Evolutionary conservation across 768 basidiomycete genomes (phyloP).

Genomic region (Rhodotorula taiwanensis): DNA sequence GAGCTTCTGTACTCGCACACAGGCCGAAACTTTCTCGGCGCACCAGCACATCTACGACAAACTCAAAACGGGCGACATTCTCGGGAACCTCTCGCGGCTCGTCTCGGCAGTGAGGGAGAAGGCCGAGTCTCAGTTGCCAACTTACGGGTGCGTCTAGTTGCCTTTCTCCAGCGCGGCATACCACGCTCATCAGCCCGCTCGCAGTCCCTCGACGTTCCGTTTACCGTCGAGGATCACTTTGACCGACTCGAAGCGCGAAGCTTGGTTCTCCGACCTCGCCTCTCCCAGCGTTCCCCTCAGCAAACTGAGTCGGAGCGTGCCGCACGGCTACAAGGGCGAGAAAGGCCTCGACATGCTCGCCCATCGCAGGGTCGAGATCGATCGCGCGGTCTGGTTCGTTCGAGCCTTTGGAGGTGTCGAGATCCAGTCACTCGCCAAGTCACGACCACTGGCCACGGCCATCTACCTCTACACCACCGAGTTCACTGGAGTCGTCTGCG

Average conservation of each 20-base stretch:
- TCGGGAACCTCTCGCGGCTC: slow-evolving; percentile 27
- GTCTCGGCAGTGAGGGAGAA: slow-evolving; percentile 31
- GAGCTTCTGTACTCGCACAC: not conserved
- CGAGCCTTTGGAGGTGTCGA: slow-evolving; percentile 38
- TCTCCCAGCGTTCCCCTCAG: slow-evolving; percentile 39
- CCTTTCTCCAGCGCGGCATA: not conserved
- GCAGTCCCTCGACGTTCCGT: slow-evolving; percentile 37
- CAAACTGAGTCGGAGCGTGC: slow-evolving; percentile 38
- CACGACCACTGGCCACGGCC: not conserved
- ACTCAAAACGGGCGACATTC: slow-evolving; percentile 29
- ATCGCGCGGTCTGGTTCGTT: slow-evolving; percentile 39
- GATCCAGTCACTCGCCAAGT: slow-evolving; percentile 32
- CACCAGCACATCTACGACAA: slow-evolving; percentile 40
- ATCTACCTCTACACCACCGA: slow-evolving; percentile 36
- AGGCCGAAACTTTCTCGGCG: slow-evolving; percentile 41
- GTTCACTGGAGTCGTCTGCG: slow-evolving; percentile 36
- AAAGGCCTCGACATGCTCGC: slow-evolving; percentile 40
- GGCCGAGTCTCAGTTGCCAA: slow-evolving; percentile 7
- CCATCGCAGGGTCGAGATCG: slow-evolving; percentile 28
- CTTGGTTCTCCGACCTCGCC: slow-evolving; percentile 41
- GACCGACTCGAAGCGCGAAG: slow-evolving; percentile 39
- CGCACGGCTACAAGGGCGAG: slow-evolving; percentile 41
- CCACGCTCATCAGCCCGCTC: not conserved
- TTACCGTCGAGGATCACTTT: slow-evolving; percentile 37
- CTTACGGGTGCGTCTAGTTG: slow-evolving; percentile 27